These are phyloP conservation scores for Serpula lacrymans DNA, from an alignment of 768 basidiomycete genomes.

Conservation along the genomic window DNA sequence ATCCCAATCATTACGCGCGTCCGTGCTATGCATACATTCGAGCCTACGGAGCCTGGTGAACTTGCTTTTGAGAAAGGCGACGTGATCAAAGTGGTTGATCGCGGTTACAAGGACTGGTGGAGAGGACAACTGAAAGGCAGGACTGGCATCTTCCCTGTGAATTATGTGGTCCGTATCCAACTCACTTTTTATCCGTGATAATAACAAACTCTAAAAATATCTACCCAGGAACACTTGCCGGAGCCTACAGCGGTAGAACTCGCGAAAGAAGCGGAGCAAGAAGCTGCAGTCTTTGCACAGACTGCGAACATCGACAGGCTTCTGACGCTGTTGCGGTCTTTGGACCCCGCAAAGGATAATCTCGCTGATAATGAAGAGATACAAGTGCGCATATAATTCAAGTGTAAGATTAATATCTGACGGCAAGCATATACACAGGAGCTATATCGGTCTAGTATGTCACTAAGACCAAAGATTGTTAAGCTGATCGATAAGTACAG, in stretches of 20 bases:
- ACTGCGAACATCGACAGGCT: conserved; percentile 82
- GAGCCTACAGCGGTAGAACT: conserved; percentile 78
- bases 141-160: conserved; percentile 95
- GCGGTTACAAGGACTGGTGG: conserved; percentile 97
- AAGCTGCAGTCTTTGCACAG: conserved; percentile 84
- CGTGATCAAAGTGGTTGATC: conserved; percentile 91
- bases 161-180: conserved; percentile 74
- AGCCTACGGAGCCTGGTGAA: conserved; percentile 85
- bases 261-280: conserved; percentile 79
- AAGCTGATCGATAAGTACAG: conserved; percentile 96
- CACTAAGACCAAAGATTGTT: conserved; percentile 89
- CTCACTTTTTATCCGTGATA: background rate
- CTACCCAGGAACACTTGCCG: conserved; percentile 70
- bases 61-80: conserved; percentile 91
- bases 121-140: conserved; percentile 85
- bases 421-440: conserved; percentile 48
- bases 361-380: conserved; percentile 92
- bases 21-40: conserved; percentile 84
- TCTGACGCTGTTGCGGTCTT: conserved; percentile 64
- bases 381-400: conserved; percentile 43
- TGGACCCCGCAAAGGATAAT: conserved; percentile 77
- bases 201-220: background rate
- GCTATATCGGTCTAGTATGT: conserved; percentile 86
- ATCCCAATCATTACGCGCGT: conserved; percentile 70
- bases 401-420: conserved; percentile 4